Base-by-base conservation (phyloP, 345 rosid species). In the Brassica rapa region DNA sequence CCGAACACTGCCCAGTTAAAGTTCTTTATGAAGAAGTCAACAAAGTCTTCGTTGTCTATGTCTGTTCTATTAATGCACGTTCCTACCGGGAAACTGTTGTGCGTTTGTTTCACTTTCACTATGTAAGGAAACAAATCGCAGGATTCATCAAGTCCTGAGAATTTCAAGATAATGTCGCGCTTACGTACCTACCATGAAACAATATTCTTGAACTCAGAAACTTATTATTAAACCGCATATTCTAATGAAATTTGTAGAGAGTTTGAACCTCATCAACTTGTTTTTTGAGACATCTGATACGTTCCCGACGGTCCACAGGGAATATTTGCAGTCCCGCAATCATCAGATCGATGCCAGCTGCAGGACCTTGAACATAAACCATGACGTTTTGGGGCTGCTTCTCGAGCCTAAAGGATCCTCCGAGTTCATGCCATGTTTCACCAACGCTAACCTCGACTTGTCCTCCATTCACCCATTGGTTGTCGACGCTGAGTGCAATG, bases 1-100 rank as follows among this genome's bases (percentile, higher is more conserved):
- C 91, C 98, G 19, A 94, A 92, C 78, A 90, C 95, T 12, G 87
- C 92, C 98, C 98, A 92, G 78, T 90, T 92, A 76, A 94, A 94
- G 79, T 90, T 71, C 72, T 87, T 87, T 30, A 83, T 83, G 72
- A 88, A 85, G 87, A 92, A 94, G 67, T 79, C 83, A 25, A 89
- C 93, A 51, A 86, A 90, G 69, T 90, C 94, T 77, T 90, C 94
- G 23, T 94, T 90, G 82, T 94, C 97, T 46, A 94, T 83, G 85
- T 86, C 89, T 7, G 86, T 82, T 73, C 97, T 84, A 84, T 76
- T 90, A 2, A 92, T 89, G 83, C 97, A 92, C 10, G 97, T 87
- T 19, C 97, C 98, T 21, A 94, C 3, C 0, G 97, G 97, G 70
- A 92, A 94, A 63, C 86, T 85, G 85, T 92, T 92, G 56, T 87